Conservation (phyloP, 1,284 basidiomycete species). For the Fomes fomentarius region DNA sequence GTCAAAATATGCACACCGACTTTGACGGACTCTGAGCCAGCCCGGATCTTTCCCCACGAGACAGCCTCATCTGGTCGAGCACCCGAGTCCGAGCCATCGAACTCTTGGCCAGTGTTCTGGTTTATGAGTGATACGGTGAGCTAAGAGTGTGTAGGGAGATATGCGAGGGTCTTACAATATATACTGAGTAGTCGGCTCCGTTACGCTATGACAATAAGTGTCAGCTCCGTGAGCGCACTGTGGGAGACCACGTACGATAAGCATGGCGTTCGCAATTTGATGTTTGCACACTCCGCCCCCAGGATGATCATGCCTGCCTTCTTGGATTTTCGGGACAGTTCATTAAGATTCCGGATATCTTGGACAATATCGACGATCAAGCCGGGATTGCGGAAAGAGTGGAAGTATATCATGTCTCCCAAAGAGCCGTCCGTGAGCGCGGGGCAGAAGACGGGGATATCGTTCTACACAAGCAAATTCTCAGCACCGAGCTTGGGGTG, state of each 20-base stretch:
- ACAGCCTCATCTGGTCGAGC: slow-evolving; percentile 98
- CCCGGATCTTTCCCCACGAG: slow-evolving; percentile 99
- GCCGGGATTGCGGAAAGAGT: slow-evolving; percentile 91
- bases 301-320: slow-evolving; percentile 99
- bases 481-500: slow-evolving; percentile 24
- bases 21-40: slow-evolving; percentile 91
- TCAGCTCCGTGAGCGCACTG: slow-evolving; percentile 11
- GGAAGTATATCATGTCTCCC: slow-evolving; percentile 99
- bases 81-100: slow-evolving; percentile 97
- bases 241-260: slow-evolving; percentile 69
- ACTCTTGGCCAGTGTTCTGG: slow-evolving; percentile 98
- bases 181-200: slow-evolving; percentile 97
- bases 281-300: slow-evolving; percentile 99
- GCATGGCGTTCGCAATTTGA: slow-evolving; percentile 99
- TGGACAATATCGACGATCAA: slow-evolving; percentile 92
- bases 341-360: slow-evolving; percentile 93
- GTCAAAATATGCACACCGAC: slow-evolving; percentile 40
- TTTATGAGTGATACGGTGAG: not conserved
- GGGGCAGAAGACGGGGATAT: slow-evolving; percentile 98
- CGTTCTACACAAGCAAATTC: slow-evolving; percentile 69
- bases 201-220: slow-evolving; percentile 81
- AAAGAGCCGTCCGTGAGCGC: slow-evolving; percentile 97
- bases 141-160: not conserved
- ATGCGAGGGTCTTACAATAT: slow-evolving; percentile 62
- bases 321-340: slow-evolving; percentile 84